phyloP scores from a whole-genome alignment of 805 yeast species.

The Kregervanrija delftensis region DNA sequence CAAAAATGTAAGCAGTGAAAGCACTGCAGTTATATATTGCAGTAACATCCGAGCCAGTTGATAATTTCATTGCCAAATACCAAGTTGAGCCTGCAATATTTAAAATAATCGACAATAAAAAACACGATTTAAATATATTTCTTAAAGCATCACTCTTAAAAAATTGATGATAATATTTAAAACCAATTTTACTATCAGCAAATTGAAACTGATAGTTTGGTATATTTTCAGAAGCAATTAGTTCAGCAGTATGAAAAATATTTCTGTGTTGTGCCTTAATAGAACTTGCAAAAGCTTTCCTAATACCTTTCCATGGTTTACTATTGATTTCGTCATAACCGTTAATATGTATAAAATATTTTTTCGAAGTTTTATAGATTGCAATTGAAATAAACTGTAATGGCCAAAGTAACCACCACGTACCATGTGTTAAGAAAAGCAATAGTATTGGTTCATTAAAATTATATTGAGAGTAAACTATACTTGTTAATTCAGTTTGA shows the following conservation, averaged over 20 bases:
- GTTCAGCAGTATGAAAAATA: slow-evolving; percentile 31
- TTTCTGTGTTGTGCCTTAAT: slow-evolving; percentile 37
- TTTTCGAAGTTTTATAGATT: slow-evolving; percentile 34
- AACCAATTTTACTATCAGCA: slow-evolving; percentile 24
- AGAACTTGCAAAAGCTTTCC: slow-evolving; percentile 28
- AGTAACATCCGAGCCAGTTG: slow-evolving; percentile 80
- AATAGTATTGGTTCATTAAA: slow-evolving; percentile 67
- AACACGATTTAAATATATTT: slow-evolving; percentile 39
- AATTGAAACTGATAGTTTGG: slow-evolving; percentile 23
- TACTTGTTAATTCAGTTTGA: slow-evolving; percentile 77
- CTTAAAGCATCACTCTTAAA: slow-evolving; percentile 38
- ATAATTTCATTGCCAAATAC: slow-evolving; percentile 76
- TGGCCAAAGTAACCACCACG: slow-evolving; percentile 73
- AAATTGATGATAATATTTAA: slow-evolving; percentile 27
- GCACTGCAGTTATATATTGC: slow-evolving; percentile 90
- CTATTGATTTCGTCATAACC: slow-evolving; percentile 15
- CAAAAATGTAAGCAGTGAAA: slow-evolving; percentile 79
- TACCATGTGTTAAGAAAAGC: slow-evolving; percentile 66
- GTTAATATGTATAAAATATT: slow-evolving; percentile 14
- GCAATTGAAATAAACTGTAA: slow-evolving; percentile 49
- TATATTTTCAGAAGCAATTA: slow-evolving; percentile 23
- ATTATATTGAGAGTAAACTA: slow-evolving; percentile 46
- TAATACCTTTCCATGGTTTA: slow-evolving; percentile 27
- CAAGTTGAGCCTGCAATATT: slow-evolving; percentile 77
- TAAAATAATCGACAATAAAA: slow-evolving; percentile 47